Conservation (phyloP, 2,329 filamentous ascomycete species). For the Orbilia quercus region DNA sequence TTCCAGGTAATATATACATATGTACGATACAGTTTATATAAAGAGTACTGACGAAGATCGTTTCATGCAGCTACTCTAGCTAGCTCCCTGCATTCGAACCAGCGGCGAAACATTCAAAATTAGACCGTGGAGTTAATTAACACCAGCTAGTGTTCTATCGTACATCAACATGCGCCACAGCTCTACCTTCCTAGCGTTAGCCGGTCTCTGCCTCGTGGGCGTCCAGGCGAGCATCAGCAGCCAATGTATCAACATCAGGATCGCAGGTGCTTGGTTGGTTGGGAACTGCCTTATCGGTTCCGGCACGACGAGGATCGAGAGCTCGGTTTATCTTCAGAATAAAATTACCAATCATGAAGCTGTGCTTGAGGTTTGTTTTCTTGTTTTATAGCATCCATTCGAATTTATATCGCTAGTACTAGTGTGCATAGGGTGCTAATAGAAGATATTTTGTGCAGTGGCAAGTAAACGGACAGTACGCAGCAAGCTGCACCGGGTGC, state of each 20-base stretch:
- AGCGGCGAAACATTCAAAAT: too few relatives aligned
- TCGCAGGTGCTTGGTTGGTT: constrained; percentile 35
- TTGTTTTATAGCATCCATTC: too few relatives aligned
- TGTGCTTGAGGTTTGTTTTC: constrained; percentile 31
- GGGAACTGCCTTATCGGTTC: constrained; percentile 40
- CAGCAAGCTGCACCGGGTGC: constrained; percentile 34
- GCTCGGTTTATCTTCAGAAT: constrained; percentile 50
- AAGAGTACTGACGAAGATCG: too few relatives aligned
- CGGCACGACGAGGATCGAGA: constrained; percentile 38
- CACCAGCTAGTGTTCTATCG: background rate
- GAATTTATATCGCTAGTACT: too few relatives aligned
- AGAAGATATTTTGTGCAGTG: constrained; percentile 35
- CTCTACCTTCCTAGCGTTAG: constrained; percentile 16
- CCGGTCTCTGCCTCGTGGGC: constrained; percentile 2
- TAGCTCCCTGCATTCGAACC: too few relatives aligned
- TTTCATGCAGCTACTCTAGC: too few relatives aligned
- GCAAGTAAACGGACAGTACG: constrained; percentile 38
- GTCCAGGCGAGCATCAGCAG: constrained; percentile 50
- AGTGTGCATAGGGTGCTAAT: too few relatives aligned
- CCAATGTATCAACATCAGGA: constrained; percentile 44
- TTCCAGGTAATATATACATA: too few relatives aligned
- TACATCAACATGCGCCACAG: constrained; percentile 14
- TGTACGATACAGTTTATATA: too few relatives aligned
- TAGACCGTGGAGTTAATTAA: too few relatives aligned
- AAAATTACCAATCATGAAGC: constrained; percentile 38